phyloP scores from a whole-genome alignment of 805 yeast genomes.

The Suhomyces faveliae region DNA sequence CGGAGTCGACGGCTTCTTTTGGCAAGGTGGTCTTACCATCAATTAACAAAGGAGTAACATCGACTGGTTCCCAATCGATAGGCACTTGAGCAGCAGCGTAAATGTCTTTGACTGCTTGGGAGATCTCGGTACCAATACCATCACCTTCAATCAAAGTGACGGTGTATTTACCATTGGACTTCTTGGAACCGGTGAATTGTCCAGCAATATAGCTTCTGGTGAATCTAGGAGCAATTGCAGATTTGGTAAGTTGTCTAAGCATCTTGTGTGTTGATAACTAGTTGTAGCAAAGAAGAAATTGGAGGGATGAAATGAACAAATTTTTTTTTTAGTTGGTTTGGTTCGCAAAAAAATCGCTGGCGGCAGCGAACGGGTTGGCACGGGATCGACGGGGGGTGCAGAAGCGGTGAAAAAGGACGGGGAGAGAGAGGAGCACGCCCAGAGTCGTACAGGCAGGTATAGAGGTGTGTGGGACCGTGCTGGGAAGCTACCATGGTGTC shows the following conservation, averaged over 20 bases:
- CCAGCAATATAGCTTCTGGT: conserved; percentile 47
- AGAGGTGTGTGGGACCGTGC: background rate
- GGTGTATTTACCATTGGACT: conserved; percentile 78
- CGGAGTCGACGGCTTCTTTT: conserved; percentile 84
- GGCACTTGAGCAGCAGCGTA: conserved; percentile 95
- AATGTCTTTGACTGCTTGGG: conserved; percentile 89
- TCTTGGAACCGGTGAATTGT: conserved; percentile 62
- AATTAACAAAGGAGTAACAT: conserved; percentile 88
- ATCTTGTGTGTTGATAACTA: conserved; percentile 17
- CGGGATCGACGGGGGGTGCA: background rate
- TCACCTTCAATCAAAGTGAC: conserved; percentile 98
- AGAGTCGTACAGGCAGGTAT: background rate
- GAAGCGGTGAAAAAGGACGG: conserved; percentile 1
- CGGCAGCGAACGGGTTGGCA: background rate
- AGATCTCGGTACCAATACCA: conserved; percentile 96
- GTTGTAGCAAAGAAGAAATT: background rate
- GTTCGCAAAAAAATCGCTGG: conserved; percentile 6
- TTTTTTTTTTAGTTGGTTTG: conserved; percentile 5
- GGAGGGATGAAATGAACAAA: conserved; percentile 4
- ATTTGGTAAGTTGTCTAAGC: conserved; percentile 35
- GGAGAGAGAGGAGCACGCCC: background rate
- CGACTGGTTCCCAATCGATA: conserved; percentile 95
- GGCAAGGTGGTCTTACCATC: conserved; percentile 95
- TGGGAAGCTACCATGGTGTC: background rate
- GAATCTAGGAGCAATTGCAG: conserved; percentile 32